These are phyloP conservation scores for Curvularia sp. DNA, from an alignment of 2,329 filamentous ascomycete species.

Conservation along the genomic window DNA sequence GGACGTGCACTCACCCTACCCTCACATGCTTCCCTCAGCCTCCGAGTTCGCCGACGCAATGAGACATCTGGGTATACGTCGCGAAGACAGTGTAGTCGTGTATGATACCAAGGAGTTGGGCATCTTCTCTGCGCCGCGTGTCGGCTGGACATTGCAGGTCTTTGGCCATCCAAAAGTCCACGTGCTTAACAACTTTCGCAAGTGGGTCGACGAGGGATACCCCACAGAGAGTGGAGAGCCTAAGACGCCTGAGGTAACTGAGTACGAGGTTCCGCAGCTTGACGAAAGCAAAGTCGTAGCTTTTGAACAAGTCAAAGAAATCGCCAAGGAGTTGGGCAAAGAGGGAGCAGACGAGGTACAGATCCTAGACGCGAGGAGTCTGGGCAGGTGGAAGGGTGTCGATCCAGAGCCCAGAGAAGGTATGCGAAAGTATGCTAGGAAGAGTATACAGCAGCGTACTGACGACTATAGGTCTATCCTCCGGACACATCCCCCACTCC, in stretches of 20 bases:
- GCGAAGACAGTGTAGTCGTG: constrained; percentile 89
- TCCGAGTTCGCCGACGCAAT: constrained; percentile 86
- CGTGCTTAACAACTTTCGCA: constrained; percentile 91
- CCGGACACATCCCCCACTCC: constrained; percentile 90
- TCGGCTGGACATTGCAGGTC: constrained; percentile 89
- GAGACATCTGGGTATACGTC: constrained; percentile 84
- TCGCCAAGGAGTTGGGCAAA: constrained; percentile 78
- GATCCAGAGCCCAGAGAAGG: constrained; percentile 87
- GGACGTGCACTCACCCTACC: constrained; percentile 86
- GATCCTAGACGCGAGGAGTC: constrained; percentile 84
- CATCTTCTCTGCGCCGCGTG: constrained; percentile 91
- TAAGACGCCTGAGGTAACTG: constrained; percentile 54
- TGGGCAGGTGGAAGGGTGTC: constrained; percentile 80
- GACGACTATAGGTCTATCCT: constrained; percentile 64
- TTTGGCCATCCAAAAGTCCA: constrained; percentile 92
- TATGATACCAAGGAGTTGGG: constrained; percentile 92
- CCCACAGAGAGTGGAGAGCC: constrained; percentile 81
- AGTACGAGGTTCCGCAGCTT: constrained; percentile 55
- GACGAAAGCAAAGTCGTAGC: constrained; percentile 71
- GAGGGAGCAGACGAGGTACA: constrained; percentile 84
- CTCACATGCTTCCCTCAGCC: constrained; percentile 91
- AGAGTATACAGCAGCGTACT: neutral
- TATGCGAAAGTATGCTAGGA: constrained; percentile 5
- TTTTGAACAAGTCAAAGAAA: constrained; percentile 82
- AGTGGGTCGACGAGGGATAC: constrained; percentile 86